Evolutionary conservation across 2,329 filamentous ascomycete species (phyloP).

Genomic region (Fusarium marasasianum): DNA sequence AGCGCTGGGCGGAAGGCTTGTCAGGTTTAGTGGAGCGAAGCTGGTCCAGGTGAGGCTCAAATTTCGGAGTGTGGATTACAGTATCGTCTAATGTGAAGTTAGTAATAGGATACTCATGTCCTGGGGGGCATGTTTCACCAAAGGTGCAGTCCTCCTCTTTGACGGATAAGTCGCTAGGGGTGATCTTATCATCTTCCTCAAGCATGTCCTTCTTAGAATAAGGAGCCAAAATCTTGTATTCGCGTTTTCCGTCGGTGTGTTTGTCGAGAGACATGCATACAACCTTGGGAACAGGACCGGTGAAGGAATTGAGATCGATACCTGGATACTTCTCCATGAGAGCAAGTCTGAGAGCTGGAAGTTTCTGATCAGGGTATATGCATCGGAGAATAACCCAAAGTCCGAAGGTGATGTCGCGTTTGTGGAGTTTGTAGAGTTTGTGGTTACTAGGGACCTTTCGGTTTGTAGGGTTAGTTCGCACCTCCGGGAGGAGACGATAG

Average conservation of each 20-base stretch:
- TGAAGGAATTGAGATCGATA: neutral
- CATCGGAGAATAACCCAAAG: slow-evolving; percentile 11
- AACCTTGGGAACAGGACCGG: neutral
- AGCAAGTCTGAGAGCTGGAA: neutral
- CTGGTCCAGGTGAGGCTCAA: neutral
- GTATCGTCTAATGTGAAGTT: neutral
- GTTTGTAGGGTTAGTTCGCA: neutral
- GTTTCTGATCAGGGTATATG: neutral
- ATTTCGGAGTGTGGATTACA: neutral
- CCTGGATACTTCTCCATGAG: slow-evolving; percentile 6
- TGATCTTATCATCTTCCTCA: neutral
- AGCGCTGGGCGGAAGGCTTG: neutral
- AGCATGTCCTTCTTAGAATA: neutral
- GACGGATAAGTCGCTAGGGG: neutral
- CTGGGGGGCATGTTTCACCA: neutral
- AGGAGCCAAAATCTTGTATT: neutral
- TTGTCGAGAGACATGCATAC: neutral
- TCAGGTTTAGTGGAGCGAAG: neutral
- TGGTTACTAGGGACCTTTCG: neutral
- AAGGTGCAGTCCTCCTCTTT: neutral
- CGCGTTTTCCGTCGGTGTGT: neutral
- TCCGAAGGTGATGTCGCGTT: neutral
- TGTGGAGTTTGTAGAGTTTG: neutral
- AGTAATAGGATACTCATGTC: neutral
- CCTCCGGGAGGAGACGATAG: neutral